Evolutionary conservation across 345 rosid genomes (phyloP).

Genomic region (Cardamine chenopodiifolia): DNA sequence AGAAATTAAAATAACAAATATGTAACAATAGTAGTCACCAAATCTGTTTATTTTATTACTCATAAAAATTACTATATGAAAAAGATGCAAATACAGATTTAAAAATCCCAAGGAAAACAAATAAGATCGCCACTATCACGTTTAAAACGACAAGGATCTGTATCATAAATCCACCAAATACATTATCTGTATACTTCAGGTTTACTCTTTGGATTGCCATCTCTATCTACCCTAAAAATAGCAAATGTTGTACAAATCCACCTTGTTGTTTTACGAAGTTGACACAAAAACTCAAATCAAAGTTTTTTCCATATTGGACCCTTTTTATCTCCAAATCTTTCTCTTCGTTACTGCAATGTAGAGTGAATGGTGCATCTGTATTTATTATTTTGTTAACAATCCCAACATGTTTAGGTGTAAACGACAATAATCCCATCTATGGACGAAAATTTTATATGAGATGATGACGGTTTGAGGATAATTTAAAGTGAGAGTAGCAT

Average conservation of each 20-base stretch:
- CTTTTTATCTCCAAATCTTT: not conserved
- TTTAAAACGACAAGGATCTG: slow-evolving; percentile 17
- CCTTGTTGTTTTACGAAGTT: slow-evolving; percentile 17
- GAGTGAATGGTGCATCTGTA: not conserved
- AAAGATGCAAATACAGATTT: not conserved
- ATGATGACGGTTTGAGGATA: not conserved
- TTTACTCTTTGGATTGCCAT: not conserved
- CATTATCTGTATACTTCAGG: not conserved
- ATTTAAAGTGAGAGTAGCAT: no score
- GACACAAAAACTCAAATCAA: slow-evolving; percentile 14
- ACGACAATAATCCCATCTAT: not conserved
- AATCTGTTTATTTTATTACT: not conserved
- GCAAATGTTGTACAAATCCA: slow-evolving; percentile 6
- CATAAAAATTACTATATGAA: no score
- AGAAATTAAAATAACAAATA: not conserved
- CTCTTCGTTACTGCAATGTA: not conserved
- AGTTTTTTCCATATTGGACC: not conserved
- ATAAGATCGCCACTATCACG: not conserved
- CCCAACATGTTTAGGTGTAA: not conserved
- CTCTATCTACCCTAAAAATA: slow-evolving; percentile 13
- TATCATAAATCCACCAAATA: not conserved
- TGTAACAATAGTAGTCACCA: not conserved
- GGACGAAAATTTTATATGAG: not conserved
- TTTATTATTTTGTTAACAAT: not conserved
- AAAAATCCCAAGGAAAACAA: slow-evolving; percentile 10